Evolutionary conservation across 495 filamentous ascomycete species (phyloP), one percentile per base, ranked within the genome.

Genomic region (Trypethelium eluteriae): DNA sequence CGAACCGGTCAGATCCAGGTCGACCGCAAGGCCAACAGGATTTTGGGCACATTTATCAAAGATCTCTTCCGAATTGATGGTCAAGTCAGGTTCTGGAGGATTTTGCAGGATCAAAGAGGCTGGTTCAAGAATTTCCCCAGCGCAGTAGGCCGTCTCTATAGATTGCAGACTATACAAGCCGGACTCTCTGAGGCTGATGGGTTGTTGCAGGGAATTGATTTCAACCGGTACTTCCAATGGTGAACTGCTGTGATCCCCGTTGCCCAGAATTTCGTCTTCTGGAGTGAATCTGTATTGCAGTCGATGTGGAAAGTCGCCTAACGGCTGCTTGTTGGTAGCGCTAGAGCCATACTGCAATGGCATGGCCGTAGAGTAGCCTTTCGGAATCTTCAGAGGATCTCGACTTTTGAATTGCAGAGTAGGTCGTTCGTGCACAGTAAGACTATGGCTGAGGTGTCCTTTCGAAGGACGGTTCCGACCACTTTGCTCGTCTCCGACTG

Each of bases 11-110:
- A 98, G 77, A 68, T 96, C 90, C 53, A 98, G 77, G 70, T 92
- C 89, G 34, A 98, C 90, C 11, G 87, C 82, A 46, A 98, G 81
- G 34, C 94, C 94, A 68, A 98, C 89, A 0, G 93, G 90, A 71
- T 90, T 96, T 62, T 92, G 90, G 47, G 92, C 93, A 76, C 94
- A 98, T 70, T 93, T 96, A 73, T 98, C 94, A 47, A 88, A 87
- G 39, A 98, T 90, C 70, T 91, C 88, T 70, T 96, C 88, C 2
- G 86, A 77, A 50, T 80, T 82, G 46, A 98, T 79, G 4, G 83
- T 77, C 64, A 98, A 69, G 44, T 87, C 85, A 36, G 94, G 94
- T 77, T 96, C 87, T 0, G 93, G 90, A 16, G 94, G 94, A 69
- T 96, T 97, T 47, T 90, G 83, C 62, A 98, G 78, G 64, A 96